Base-by-base conservation (phyloP, 2,329 filamentous ascomycete species). In the Phyllachora maydis region DNA sequence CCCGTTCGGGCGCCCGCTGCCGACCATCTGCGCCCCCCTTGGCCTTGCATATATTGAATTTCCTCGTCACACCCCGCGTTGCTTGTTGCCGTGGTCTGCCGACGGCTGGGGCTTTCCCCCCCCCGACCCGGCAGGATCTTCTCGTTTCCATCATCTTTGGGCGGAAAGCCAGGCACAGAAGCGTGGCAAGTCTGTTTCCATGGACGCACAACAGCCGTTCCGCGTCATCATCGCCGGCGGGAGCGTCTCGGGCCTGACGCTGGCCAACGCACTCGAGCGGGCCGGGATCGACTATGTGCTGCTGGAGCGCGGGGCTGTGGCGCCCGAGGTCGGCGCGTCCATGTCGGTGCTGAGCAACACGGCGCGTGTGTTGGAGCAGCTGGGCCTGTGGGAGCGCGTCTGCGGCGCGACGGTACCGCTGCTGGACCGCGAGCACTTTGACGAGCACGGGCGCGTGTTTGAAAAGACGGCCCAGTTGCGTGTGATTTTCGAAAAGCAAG, bases 301-400 rank as follows among this genome's bases (percentile, higher is more conserved):
- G 11, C 30, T 35, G 18, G 32, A 35, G 23, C 33, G 27, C 18
- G 24, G 31, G 6, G 32, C 30, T 11, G 28, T 35, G 11, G 32
- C 32, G n/a, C 31, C 32, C 4, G 23, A 29, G 13, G 12, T 33
- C 9, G 32, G 32, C 14, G 27, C 25, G 16, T 32, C 32, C 15
- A 29, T 35, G 11, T 24, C 24, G 4, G 25, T 27, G 2, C 22
- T 24, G 11, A 23, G 18, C 7, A 17, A 28, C 8, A 23, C 25
- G 14, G 16, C 22, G 18, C 19, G 26, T 5, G 25, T 32, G 4
- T 20, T 32, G 15, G 26, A 30, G 8, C 32, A 34, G 23, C 18
- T 33, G 7, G 32, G 31, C 4, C 18, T 28, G 7, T 32, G 26
- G 25, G 12, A 11, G 8, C 11, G 15, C 8, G 7, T 22, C 8